Percentiles rank a stretch among this genome's conserved stretches.
These are phyloP conservation scores for Botryotinia narcissicola DNA, from an alignment of 2,329 filamentous ascomycete species.

Conservation along the genomic window DNA sequence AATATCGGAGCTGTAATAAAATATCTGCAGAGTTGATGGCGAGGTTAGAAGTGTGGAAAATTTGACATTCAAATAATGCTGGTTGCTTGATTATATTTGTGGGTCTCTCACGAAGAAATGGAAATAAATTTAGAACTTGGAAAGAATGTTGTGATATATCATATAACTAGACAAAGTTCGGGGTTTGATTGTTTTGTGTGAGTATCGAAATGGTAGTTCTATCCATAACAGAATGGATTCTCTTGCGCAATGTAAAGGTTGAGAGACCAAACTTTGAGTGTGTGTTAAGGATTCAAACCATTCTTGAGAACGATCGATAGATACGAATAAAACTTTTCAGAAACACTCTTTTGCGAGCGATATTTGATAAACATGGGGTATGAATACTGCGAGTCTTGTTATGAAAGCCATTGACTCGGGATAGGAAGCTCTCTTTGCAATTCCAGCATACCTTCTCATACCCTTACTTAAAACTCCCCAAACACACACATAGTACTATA, in stretches of 20 bases:
- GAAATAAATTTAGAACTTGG: background rate
- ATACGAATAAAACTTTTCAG: background rate
- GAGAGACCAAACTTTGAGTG: background rate
- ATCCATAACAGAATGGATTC: too few relatives aligned
- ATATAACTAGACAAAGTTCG: too few relatives aligned
- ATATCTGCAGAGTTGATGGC: background rate
- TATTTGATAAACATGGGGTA: background rate
- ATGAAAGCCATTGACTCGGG: background rate
- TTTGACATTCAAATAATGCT: background rate
- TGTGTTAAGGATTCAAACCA: background rate
- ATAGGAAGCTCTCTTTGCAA: background rate
- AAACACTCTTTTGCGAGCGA: background rate
- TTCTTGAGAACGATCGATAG: background rate
- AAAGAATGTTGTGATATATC: too few relatives aligned
- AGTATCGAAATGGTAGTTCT: background rate
- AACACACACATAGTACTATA: background rate
- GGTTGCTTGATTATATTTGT: background rate
- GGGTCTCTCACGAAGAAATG: background rate
- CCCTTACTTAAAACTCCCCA: background rate
- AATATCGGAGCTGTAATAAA: rapidly evolving
- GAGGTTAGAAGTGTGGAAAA: background rate
- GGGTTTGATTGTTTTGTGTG: background rate
- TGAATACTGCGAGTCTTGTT: background rate
- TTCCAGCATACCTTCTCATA: too few relatives aligned
- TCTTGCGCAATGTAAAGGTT: too few relatives aligned